phyloP scores from a whole-genome alignment of 2,329 filamentous ascomycete genomes.

The Aspergillus fijiensis region DNA sequence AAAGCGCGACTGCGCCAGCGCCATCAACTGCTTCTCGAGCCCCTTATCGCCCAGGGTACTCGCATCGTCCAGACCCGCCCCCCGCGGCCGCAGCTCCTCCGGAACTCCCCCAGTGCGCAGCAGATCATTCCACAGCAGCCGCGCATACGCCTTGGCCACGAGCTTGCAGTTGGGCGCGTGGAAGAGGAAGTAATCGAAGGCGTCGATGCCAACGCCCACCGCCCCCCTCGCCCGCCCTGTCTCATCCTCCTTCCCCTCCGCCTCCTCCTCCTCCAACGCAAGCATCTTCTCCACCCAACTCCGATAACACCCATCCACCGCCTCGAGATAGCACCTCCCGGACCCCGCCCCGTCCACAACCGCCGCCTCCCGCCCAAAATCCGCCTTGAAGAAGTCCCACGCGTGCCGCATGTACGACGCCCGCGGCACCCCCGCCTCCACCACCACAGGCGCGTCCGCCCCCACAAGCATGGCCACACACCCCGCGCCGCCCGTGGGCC shows the following conservation, averaged over 20 bases:
- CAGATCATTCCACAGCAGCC: constrained; percentile 83
- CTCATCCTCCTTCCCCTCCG: too few species aligned
- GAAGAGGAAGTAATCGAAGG: constrained; percentile 81
- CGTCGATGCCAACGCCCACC: constrained; percentile 60
- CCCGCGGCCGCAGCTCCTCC: constrained; percentile 62
- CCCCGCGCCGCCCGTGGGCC: constrained; percentile 77
- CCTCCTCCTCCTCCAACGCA: not conserved
- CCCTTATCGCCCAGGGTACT: constrained; percentile 77
- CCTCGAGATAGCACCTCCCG: constrained; percentile 75
- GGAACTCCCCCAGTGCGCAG: constrained; percentile 71
- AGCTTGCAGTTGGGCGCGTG: constrained; percentile 86
- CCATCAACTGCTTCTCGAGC: constrained; percentile 85
- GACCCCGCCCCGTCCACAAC: constrained; percentile 83
- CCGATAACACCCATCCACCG: constrained; percentile 71
- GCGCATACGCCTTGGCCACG: constrained; percentile 82
- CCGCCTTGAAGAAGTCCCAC: constrained; percentile 89
- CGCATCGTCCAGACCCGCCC: constrained; percentile 67
- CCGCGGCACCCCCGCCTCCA: constrained; percentile 76
- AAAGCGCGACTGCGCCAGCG: constrained; percentile 78
- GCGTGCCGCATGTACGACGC: constrained; percentile 73
- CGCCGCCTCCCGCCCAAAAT: constrained; percentile 82
- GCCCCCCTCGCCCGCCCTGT: not conserved
- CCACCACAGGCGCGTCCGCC: constrained; percentile 71
- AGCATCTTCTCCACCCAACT: not conserved
- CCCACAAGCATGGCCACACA: constrained; percentile 77